These are phyloP conservation scores for Ascochyta lentis DNA, from an alignment of 2,329 filamentous ascomycete species.

Conservation along the genomic window DNA sequence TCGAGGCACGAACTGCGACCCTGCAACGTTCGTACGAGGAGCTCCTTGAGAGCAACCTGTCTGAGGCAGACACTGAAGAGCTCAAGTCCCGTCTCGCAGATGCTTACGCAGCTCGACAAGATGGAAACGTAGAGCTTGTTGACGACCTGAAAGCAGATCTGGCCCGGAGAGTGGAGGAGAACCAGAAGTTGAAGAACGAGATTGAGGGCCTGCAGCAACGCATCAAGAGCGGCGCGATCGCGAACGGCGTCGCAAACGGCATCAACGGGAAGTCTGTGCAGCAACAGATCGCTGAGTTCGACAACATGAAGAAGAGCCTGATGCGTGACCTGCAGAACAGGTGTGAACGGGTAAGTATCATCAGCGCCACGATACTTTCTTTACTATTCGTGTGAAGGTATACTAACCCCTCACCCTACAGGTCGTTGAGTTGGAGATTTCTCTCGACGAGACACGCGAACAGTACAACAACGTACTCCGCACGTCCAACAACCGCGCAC, in stretches of 20 bases:
- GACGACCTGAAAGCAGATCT: conserved; percentile 80
- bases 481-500: conserved; percentile 95
- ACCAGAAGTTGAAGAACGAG: conserved; percentile 77
- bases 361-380: conserved; percentile 16
- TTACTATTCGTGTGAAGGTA: conserved; percentile 14
- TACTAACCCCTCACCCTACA: conserved; percentile 36
- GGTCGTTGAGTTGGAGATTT: conserved; percentile 96
- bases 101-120: conserved; percentile 76
- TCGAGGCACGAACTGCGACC: conserved; percentile 76
- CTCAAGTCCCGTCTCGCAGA: conserved; percentile 81
- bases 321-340: conserved; percentile 99
- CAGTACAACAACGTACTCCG: conserved; percentile 99
- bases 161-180: conserved; percentile 78
- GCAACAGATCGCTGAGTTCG: conserved; percentile 98
- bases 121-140: conserved; percentile 73
- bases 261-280: conserved; percentile 87
- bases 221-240: conserved; percentile 68
- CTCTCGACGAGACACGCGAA: conserved; percentile 93
- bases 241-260: conserved; percentile 65
- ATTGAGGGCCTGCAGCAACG: conserved; percentile 81
- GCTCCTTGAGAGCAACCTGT: conserved; percentile 78
- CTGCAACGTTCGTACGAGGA: conserved; percentile 86
- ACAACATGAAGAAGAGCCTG: conserved; percentile 99
- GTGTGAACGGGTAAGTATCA: conserved; percentile 75
- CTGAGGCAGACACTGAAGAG: conserved; percentile 80